Conservation (phyloP, 1,139 yeast species). For the Sugiyamaella grinbergsii region DNA sequence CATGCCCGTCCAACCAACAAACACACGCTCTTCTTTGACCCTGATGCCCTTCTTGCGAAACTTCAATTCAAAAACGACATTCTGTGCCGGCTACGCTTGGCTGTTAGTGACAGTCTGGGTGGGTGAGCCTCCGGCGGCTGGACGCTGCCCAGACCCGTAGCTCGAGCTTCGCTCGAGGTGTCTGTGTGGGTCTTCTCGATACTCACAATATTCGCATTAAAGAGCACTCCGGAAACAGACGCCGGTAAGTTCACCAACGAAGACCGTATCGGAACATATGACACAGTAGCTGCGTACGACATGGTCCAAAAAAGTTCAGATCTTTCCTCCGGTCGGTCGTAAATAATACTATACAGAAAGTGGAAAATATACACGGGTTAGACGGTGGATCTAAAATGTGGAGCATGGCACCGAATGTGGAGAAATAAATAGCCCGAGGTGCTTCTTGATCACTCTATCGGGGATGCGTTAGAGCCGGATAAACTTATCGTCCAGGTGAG, state of each 20-base stretch:
- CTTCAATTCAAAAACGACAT: slow-evolving; percentile 56
- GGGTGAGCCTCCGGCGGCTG: no score
- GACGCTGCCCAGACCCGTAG: no score
- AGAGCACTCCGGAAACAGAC: slow-evolving; percentile 51
- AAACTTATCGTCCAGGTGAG: no score
- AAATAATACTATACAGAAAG: no score
- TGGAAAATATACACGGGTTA: no score
- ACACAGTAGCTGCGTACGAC: slow-evolving; percentile 19
- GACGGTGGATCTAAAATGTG: slow-evolving; percentile 10
- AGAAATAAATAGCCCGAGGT: neutral
- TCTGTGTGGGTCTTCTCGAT: neutral
- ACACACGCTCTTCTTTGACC: slow-evolving; percentile 42
- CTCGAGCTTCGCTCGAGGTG: no score
- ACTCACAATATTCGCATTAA: slow-evolving; percentile 54
- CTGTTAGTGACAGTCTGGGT: no score
- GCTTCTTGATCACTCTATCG: neutral
- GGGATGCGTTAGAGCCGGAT: neutral
- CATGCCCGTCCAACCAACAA: slow-evolving; percentile 87
- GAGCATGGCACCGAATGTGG: neutral
- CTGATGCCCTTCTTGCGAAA: slow-evolving; percentile 43
- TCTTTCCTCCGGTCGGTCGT: no score
- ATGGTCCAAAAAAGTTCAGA: slow-evolving; percentile 13
- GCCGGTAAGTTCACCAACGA: slow-evolving; percentile 65
- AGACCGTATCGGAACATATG: slow-evolving; percentile 18
- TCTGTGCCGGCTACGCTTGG: slow-evolving; percentile 51